Evolutionary conservation across 2,329 filamentous ascomycete genomes (phyloP).

Genomic region (Pseudodiploospora longispora): DNA sequence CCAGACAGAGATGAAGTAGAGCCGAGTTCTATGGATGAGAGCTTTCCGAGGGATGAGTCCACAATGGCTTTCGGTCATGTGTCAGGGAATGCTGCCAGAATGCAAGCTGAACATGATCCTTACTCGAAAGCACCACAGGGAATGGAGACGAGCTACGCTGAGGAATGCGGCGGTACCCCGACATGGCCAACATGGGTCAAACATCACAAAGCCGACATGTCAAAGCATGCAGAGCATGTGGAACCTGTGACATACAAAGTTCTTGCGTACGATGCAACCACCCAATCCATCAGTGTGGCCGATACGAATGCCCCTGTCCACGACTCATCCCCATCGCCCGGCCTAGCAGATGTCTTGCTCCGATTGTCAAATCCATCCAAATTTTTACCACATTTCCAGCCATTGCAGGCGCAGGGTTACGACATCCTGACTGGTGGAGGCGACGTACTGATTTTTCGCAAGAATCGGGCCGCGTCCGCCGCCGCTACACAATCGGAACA

Average conservation of each 20-base stretch:
- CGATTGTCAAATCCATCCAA: slow-evolving; percentile 54
- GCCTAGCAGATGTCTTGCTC: slow-evolving; percentile 52
- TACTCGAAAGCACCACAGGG: slow-evolving; percentile 40
- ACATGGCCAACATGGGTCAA: slow-evolving; percentile 29
- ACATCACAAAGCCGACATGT: slow-evolving; percentile 14
- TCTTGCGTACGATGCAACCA: slow-evolving; percentile 55
- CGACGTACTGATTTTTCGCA: slow-evolving; percentile 59
- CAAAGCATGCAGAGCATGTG: not conserved
- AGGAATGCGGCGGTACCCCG: slow-evolving; percentile 31
- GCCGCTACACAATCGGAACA: slow-evolving; percentile 23
- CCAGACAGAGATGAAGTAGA: slow-evolving; percentile 17
- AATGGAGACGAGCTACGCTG: slow-evolving; percentile 37
- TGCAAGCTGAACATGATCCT: slow-evolving; percentile 22
- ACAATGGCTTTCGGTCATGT: slow-evolving; percentile 19
- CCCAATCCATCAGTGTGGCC: slow-evolving; percentile 48
- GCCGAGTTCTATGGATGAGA: slow-evolving; percentile 32
- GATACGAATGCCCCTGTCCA: slow-evolving; percentile 51
- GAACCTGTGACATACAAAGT: slow-evolving; percentile 46
- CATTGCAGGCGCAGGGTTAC: slow-evolving; percentile 53
- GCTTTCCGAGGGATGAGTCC: slow-evolving; percentile 23
- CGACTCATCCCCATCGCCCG: slow-evolving; percentile 39
- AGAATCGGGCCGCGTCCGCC: slow-evolving; percentile 31
- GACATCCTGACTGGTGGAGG: slow-evolving; percentile 57
- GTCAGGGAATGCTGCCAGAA: slow-evolving; percentile 1
- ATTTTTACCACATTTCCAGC: slow-evolving; percentile 56